These are phyloP conservation scores for Chalciporus pseudorubinellus DNA, from an alignment of 768 basidiomycete species.

Conservation along the genomic window DNA sequence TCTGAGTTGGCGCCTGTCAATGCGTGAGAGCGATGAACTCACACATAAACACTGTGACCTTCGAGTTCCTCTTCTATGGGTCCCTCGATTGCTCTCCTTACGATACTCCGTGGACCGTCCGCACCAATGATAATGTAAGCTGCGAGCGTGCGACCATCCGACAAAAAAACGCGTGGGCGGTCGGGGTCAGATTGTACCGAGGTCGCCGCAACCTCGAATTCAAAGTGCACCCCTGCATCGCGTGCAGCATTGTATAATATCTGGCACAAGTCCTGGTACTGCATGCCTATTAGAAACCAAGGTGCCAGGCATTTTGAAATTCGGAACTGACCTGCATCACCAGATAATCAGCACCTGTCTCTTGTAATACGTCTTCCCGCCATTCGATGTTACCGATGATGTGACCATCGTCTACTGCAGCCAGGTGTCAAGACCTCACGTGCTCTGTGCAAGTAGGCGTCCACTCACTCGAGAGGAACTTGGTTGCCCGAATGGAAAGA, in stretches of 20 bases:
- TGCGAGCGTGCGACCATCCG: slow-evolving; percentile 43
- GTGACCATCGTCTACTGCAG: slow-evolving; percentile 43
- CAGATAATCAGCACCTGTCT: slow-evolving; percentile 54
- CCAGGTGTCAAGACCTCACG: slow-evolving; percentile 5
- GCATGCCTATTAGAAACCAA: slow-evolving; percentile 3
- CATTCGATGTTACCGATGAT: slow-evolving; percentile 46
- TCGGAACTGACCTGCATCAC: slow-evolving; percentile 43
- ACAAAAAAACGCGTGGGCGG: slow-evolving; percentile 33
- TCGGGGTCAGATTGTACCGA: slow-evolving; percentile 32
- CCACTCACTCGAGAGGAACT: slow-evolving; percentile 24
- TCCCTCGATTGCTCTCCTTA: slow-evolving; percentile 35
- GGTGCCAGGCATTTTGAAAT: not conserved
- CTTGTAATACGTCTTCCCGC: slow-evolving; percentile 47
- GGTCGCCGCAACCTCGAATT: slow-evolving; percentile 41
- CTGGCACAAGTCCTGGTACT: slow-evolving; percentile 56
- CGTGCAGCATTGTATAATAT: slow-evolving; percentile 48
- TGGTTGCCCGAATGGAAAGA: slow-evolving; percentile 22
- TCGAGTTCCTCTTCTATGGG: slow-evolving; percentile 30
- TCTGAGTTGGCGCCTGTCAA: not conserved
- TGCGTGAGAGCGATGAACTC: slow-evolving; percentile 18
- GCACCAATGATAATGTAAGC: slow-evolving; percentile 63
- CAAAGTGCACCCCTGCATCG: slow-evolving; percentile 49
- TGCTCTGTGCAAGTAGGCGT: not conserved
- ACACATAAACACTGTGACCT: slow-evolving; percentile 47
- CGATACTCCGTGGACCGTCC: slow-evolving; percentile 53